Conservation (phyloP, 306 rosid species). For the Quercus glauca region DNA sequence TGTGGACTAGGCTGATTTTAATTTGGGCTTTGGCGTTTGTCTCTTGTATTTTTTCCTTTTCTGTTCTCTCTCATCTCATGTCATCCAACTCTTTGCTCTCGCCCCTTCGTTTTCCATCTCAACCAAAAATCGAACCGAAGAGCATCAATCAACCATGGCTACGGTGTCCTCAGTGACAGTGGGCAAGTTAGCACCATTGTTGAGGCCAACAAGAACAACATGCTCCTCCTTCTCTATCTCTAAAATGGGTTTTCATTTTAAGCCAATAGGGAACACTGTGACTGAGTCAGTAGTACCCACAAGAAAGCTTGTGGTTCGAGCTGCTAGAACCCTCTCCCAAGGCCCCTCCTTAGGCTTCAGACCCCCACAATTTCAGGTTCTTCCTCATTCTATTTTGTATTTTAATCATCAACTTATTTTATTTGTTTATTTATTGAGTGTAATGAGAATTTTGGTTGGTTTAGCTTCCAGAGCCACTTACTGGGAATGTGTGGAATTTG, state of each 20-base stretch:
- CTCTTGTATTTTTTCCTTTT: too few relatives aligned
- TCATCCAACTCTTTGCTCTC: too few relatives aligned
- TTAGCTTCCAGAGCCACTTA: conserved; percentile 89
- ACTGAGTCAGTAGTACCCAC: neutral
- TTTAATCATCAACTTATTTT: neutral
- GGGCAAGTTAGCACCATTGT: neutral
- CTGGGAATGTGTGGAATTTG: conserved; percentile 80
- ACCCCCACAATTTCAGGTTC: conserved; percentile 81
- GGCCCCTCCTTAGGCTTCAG: conserved; percentile 68
- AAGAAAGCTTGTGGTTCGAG: conserved; percentile 46
- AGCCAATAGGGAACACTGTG: conserved; percentile 25
- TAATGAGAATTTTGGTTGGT: conserved; percentile 18
- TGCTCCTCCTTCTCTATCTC: conserved; percentile 27
- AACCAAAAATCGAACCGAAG: too few relatives aligned
- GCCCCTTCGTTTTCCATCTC: too few relatives aligned
- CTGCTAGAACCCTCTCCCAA: conserved; percentile 62
- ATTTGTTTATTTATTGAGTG: neutral
- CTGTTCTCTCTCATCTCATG: too few relatives aligned
- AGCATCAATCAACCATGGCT: conserved; percentile 28
- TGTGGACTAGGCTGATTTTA: too few relatives aligned
- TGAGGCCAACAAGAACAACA: conserved; percentile 10
- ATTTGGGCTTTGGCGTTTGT: too few relatives aligned
- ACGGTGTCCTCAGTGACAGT: conserved; percentile 8
- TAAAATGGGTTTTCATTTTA: conserved; percentile 37
- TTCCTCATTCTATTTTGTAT: neutral